phyloP scores from a whole-genome alignment of 805 yeast species.

The Yueomyces sinensis region DNA sequence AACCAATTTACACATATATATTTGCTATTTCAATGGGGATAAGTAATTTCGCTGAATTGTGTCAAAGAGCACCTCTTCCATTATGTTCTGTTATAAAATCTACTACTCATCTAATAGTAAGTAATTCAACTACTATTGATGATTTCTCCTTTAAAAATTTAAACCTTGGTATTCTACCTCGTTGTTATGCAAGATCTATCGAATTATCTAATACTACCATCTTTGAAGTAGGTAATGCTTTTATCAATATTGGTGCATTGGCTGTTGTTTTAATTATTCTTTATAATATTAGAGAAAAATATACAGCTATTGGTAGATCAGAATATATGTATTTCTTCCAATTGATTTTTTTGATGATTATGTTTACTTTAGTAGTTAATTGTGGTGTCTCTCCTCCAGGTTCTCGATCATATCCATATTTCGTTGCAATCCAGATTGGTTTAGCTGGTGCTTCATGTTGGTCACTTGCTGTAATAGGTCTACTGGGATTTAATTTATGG shows the following conservation, averaged over 20 bases:
- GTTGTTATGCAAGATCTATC: slow-evolving; percentile 76
- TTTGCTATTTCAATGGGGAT: slow-evolving; percentile 20
- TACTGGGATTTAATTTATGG: slow-evolving; percentile 82
- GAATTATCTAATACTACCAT: slow-evolving; percentile 85
- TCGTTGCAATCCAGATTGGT: slow-evolving; percentile 74
- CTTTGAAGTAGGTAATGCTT: slow-evolving; percentile 78
- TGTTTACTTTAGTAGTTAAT: slow-evolving; percentile 66
- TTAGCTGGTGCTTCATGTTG: slow-evolving; percentile 59
- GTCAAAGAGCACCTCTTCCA: slow-evolving; percentile 61
- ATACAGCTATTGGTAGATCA: slow-evolving; percentile 86
- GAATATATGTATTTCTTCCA: slow-evolving; percentile 73
- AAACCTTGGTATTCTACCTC: slow-evolving; percentile 53
- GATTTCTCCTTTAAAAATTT: slow-evolving; percentile 18
- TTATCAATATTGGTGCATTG: slow-evolving; percentile 68
- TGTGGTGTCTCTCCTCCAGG: slow-evolving; percentile 90
- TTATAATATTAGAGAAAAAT: slow-evolving; percentile 67
- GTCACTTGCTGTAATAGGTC: slow-evolving; percentile 57
- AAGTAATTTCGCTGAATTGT: slow-evolving; percentile 30
- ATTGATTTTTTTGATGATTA: slow-evolving; percentile 40
- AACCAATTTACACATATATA: no score
- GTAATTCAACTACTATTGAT: slow-evolving; percentile 12
- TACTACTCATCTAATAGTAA: slow-evolving; percentile 19
- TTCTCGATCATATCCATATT: slow-evolving; percentile 58
- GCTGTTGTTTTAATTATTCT: slow-evolving; percentile 53
- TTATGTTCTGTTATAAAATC: slow-evolving; percentile 66